phyloP scores from a whole-genome alignment of 139 green algal species.

The Pleodorina starrii region DNA sequence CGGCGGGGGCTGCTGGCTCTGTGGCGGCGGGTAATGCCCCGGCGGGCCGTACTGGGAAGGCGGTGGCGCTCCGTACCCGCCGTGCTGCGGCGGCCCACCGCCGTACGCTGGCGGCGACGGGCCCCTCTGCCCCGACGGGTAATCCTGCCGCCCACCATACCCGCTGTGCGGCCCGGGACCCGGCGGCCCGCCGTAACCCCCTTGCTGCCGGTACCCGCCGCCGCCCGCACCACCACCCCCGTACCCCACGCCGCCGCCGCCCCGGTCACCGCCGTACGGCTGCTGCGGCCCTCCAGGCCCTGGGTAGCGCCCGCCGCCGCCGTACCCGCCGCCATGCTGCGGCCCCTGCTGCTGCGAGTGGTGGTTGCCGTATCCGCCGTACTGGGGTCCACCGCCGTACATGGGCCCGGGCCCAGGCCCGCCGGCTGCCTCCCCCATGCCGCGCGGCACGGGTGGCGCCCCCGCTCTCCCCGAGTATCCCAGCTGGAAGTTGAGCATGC shows the following conservation, averaged over 20 bases:
- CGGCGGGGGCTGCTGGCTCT: background rate
- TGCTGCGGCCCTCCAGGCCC: background rate
- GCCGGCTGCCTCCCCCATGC: background rate
- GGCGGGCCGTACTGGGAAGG: background rate
- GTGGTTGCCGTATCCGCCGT: background rate
- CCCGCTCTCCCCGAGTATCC: constrained; percentile 38
- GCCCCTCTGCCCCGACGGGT: background rate
- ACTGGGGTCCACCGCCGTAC: too few relatives aligned
- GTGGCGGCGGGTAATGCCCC: constrained; percentile 8
- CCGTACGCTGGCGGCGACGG: background rate
- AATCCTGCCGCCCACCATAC: background rate
- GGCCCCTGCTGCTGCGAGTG: background rate
- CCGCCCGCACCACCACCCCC: background rate
- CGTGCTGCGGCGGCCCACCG: background rate
- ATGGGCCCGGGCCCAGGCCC: background rate
- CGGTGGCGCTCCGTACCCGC: constrained; percentile 4
- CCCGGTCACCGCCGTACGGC: background rate
- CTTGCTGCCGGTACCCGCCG: background rate
- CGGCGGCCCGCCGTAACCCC: background rate
- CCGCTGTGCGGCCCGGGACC: background rate
- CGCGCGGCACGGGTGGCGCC: background rate
- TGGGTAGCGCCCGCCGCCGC: background rate
- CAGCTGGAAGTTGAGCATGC: constrained; percentile 48
- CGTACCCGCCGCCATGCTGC: background rate
- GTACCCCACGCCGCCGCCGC: too few relatives aligned